Conservation (phyloP, 2,329 filamentous ascomycete genomes). For the Aspergillus nomiae region DNA sequence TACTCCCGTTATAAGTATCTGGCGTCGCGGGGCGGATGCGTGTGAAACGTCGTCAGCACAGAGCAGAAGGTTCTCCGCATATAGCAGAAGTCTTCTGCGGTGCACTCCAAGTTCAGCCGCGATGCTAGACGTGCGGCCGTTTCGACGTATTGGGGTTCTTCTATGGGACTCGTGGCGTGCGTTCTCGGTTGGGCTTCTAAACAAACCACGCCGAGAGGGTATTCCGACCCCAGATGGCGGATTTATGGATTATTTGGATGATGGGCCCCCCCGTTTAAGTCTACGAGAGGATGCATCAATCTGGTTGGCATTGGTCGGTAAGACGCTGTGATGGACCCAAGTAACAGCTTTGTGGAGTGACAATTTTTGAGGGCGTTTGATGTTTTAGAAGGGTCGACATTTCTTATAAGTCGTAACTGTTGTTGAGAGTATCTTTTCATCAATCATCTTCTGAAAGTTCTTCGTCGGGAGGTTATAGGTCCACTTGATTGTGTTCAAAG, state of each 20-base stretch:
- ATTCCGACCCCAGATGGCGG: background rate
- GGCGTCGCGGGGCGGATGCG: background rate
- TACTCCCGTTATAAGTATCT: background rate
- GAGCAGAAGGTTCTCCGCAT: background rate
- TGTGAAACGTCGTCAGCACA: background rate
- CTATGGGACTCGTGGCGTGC: background rate
- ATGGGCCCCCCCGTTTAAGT: too few relatives aligned
- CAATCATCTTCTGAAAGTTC: too few relatives aligned
- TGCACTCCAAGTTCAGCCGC: background rate
- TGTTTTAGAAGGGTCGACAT: too few relatives aligned
- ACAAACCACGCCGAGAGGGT: too few relatives aligned
- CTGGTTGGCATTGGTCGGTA: background rate
- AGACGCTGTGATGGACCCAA: background rate
- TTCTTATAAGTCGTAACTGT: too few relatives aligned
- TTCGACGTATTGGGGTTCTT: background rate
- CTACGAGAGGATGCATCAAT: too few relatives aligned
- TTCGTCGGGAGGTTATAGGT: too few relatives aligned
- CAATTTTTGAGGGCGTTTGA: too few relatives aligned
- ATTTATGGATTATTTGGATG: too few relatives aligned
- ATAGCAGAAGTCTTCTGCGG: background rate
- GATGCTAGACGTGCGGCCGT: background rate
- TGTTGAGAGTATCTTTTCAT: too few relatives aligned
- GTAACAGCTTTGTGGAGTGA: too few relatives aligned
- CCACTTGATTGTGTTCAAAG: too few relatives aligned
- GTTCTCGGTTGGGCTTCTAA: background rate